Base-by-base conservation (phyloP, 257 asterid genomes). In the Gentiana dahurica region DNA sequence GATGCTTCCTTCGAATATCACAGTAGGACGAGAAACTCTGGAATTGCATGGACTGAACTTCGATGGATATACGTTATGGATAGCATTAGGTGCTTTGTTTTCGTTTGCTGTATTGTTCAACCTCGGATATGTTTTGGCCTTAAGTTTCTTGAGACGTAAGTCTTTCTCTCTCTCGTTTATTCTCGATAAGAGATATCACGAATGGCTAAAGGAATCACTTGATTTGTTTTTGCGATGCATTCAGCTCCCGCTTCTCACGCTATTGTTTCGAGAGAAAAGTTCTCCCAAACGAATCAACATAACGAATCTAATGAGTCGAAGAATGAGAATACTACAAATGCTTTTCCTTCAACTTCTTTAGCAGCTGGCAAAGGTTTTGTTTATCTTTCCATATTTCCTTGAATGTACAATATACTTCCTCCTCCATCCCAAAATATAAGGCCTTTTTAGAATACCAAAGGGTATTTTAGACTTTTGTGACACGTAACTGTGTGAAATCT, bases 111-210 rank as follows among this genome's bases (percentile, higher is more conserved):
- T 82, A 54, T 60, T 78, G 56, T 78, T 82, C 58, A 78, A 82
- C 66, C 43, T 74, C 43, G 86, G 92, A 33, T 80, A 66, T 65
- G 57, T 64, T 35, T 59, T 82, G 59, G 84, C 95, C 43, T 71
- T 85, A n/a, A 82, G 62, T 55, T 78, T 68, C 62, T 66, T 78
- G 53, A 75, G 78, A 53, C 67, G 95, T 85, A 74, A 65, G 78
- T 70, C 51, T 34, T 53, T 49, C 56, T 6, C 33, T 33, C 62
- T 15, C 34, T 55, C 45, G 32, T 13, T 7, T 53, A n/a, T n/a
- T n/a, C n/a, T n/a, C n/a, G n/a, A n/a, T n/a, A n/a, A n/a, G n/a
- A n/a, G n/a, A n/a, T 3, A 53, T 4, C 32, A 36, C 32, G 44
- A 53, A 13, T 34, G n/a, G 4, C 36, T 13, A 12, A 12, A 8